Evolutionary conservation across 257 asterid genomes (phyloP).

Genomic region (Petrea volubilis): DNA sequence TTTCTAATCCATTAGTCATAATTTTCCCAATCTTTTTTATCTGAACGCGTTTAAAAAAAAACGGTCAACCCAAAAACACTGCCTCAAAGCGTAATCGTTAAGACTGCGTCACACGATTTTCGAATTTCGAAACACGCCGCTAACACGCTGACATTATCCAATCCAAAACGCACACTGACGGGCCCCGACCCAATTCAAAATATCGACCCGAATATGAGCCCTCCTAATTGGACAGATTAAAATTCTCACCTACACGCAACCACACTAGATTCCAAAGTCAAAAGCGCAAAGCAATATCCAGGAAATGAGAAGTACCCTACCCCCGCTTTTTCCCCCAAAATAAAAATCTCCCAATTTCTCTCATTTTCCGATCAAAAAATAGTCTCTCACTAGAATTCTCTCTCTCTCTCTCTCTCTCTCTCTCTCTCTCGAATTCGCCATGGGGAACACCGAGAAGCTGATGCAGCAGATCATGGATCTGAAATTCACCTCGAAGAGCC

Average conservation of each 20-base stretch:
- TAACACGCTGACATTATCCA: neutral
- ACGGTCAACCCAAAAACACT: neutral
- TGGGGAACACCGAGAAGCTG: constrained; percentile 91
- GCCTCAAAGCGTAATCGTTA: constrained; percentile 17
- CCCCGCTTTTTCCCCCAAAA: neutral
- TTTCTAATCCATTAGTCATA: too few relatives aligned
- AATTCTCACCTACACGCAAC: neutral
- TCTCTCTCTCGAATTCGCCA: constrained; percentile 30
- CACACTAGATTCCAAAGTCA: neutral
- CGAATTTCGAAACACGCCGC: neutral
- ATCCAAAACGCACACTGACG: neutral
- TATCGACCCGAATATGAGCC: neutral
- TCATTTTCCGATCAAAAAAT: constrained; percentile 7
- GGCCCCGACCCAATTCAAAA: neutral
- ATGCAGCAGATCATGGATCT: constrained; percentile 95
- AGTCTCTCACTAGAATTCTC: constrained; percentile 5
- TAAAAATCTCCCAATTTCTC: neutral
- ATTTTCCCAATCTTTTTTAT: too few relatives aligned
- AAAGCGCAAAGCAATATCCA: constrained; percentile 3
- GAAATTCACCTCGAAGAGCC: constrained; percentile 82
- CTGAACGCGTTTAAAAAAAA: constrained; percentile 4
- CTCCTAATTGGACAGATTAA: neutral
- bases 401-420: constrained; percentile 16
- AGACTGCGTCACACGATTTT: neutral
- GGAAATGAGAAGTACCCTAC: constrained; percentile 20